Conservation (phyloP, 352 stramenopile species). For the Pythium angustatum region DNA sequence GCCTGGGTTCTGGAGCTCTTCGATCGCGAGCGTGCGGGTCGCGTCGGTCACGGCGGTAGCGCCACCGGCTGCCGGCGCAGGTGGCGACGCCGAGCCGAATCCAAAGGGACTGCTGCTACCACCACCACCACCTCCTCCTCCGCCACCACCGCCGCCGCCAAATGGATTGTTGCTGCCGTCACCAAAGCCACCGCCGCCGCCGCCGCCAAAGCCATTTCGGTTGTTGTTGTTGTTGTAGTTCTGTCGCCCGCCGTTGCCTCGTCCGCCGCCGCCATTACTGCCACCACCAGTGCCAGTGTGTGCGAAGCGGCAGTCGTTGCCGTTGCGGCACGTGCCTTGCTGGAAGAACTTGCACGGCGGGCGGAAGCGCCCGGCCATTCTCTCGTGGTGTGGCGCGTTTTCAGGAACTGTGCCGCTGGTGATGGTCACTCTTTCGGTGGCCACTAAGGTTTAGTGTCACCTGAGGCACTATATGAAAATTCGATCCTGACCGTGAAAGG, state of each 20-base stretch:
- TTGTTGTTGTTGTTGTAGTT: conserved; percentile 15
- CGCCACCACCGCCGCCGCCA: conserved; percentile 5
- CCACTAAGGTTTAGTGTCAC: neutral
- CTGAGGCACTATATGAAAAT: neutral
- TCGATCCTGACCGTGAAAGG: neutral
- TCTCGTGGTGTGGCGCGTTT: no score
- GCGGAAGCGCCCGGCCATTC: conserved; percentile 27
- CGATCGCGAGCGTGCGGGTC: conserved; percentile 46
- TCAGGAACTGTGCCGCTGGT: no score
- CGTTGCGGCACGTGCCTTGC: conserved; percentile 72
- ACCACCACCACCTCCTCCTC: neutral
- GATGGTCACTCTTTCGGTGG: neutral
- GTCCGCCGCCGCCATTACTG: neutral
- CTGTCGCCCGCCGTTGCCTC: conserved; percentile 6
- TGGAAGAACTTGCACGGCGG: conserved; percentile 71
- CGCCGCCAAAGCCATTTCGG: conserved; percentile 19
- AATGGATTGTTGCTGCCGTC: conserved; percentile 20
- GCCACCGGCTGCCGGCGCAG: conserved; percentile 1
- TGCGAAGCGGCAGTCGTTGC: conserved; percentile 59
- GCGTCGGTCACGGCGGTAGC: conserved; percentile 44
- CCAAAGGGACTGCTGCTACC: conserved; percentile 4
- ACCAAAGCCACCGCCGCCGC: neutral
- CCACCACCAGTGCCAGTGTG: conserved; percentile 23
- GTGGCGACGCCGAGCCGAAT: neutral
- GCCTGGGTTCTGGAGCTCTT: conserved; percentile 55